Conservation (phyloP, 164 flowering plant genomes). For the Stephania cephalantha region DNA sequence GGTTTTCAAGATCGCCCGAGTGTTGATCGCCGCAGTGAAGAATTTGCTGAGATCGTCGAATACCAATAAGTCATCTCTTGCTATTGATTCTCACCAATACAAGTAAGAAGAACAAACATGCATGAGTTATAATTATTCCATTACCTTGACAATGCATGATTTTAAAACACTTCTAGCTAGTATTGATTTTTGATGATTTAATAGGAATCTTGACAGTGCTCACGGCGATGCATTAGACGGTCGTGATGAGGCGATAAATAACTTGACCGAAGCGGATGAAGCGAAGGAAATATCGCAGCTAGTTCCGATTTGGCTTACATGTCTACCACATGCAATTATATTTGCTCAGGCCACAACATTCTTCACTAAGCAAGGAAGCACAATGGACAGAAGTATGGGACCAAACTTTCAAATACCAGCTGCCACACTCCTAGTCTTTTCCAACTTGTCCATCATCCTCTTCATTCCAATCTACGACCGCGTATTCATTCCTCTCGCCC, state of each 20-base stretch:
- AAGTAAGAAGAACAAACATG: constrained; percentile 7
- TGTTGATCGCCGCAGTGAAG: constrained; percentile 3
- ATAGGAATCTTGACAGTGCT: constrained; percentile 16
- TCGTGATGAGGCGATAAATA: not conserved
- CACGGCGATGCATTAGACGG: not conserved
- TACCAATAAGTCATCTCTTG: not conserved
- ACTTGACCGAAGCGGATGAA: constrained; percentile 9
- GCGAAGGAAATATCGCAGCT: constrained; percentile 4
- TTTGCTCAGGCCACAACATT: constrained; percentile 13
- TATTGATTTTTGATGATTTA: not conserved
- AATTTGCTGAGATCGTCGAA: not conserved
- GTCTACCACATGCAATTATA: constrained; percentile 8
- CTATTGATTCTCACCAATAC: constrained; percentile 3
- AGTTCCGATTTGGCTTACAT: constrained; percentile 13
- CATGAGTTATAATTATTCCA: not conserved
- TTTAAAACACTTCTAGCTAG: not conserved
- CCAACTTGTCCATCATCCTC: constrained; percentile 5
- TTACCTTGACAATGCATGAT: not conserved
- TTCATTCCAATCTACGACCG: constrained; percentile 8
- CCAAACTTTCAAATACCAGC: constrained; percentile 10
- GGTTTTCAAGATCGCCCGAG: not conserved
- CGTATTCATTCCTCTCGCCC: constrained; percentile 4
- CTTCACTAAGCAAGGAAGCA: constrained; percentile 15
- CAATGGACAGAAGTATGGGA: constrained; percentile 13
- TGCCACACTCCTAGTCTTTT: constrained; percentile 12